Evolutionary conservation across 176 grass and related monocot genomes (phyloP), one percentile per base, ranked within the genome.

Genomic region (Secale cereale): DNA sequence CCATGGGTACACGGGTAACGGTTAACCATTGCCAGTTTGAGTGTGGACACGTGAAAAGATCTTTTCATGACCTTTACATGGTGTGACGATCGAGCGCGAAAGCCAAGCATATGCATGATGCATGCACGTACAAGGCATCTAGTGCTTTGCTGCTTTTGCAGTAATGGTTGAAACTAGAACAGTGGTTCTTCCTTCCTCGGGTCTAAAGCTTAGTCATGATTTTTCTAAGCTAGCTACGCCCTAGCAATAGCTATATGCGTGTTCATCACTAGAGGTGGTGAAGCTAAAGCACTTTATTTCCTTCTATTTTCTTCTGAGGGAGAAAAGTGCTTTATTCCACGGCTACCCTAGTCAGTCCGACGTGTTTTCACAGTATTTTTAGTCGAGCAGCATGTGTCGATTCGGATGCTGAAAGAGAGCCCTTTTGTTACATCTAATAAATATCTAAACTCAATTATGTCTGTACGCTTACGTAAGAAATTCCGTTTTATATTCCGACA

Each of bases 361-460:
- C 81, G 80, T 90, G 80, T 90, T 83, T 27, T 46, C 39, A 70
- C 60, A 48, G 75, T 82, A 74, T 79, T 87, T 83, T 83, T 32
- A 41, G 19, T 67, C 46, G 33, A 74, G 30, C 82, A 54, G 28
- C 27, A 54, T 76, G 80, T 19, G 48, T 72, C 37, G 71, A 76
- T 46, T 83, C 79, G 67, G 67, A 80, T 35, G 46, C 59, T 78
- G 59, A 48, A 23, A 83, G 37, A 45, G 54, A 26, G 20, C 65
- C 76, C 43, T 73, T 41, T 86, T 46, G 25, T 52, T 72, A 78
- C 35, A 77, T 59, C 37, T 54, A 77, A 31, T 45, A 46, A 57
- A 57, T 57, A 57, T 57, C 52, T 57, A 22, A n/a, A n/a, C n/a
- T n/a, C n/a, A n/a, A 70, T 9, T 76, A 35, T 59, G 65, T 16